Evolutionary conservation across 225 moss, liverwort and hornwort genomes (phyloP).

Genomic region (Marchantia polymorpha): DNA sequence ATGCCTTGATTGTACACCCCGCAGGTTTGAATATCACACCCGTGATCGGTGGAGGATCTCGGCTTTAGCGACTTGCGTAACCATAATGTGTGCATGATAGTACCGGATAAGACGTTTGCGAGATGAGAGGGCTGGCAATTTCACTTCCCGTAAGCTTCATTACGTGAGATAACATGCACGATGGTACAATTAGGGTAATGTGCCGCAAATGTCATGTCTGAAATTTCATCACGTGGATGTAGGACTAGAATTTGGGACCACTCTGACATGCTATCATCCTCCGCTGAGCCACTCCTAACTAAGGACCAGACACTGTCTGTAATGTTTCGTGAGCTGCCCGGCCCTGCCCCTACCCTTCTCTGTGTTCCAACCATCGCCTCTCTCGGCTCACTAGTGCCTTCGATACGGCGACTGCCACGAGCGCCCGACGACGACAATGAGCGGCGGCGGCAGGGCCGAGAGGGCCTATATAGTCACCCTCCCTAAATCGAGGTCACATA

Average conservation of each 20-base stretch:
- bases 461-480: neutral
- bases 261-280: neutral
- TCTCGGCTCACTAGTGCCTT: too few relatives aligned
- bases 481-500: neutral
- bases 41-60: too few relatives aligned
- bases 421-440: neutral
- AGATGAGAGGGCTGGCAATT: too few relatives aligned
- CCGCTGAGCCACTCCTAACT: too few relatives aligned
- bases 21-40: neutral
- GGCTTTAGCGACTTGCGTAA: too few relatives aligned
- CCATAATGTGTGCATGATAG: too few relatives aligned
- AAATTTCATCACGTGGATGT: neutral
- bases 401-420: too few relatives aligned
- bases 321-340: neutral
- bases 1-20: neutral
- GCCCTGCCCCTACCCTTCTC: neutral
- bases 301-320: neutral
- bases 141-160: neutral
- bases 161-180: neutral
- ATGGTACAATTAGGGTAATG: neutral
- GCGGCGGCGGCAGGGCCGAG: neutral
- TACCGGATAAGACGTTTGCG: too few relatives aligned
- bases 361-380: neutral
- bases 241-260: constrained; percentile 6
- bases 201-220: neutral